phyloP scores from a whole-genome alignment of 768 basidiomycete genomes.

The Dentipellis fragilis region DNA sequence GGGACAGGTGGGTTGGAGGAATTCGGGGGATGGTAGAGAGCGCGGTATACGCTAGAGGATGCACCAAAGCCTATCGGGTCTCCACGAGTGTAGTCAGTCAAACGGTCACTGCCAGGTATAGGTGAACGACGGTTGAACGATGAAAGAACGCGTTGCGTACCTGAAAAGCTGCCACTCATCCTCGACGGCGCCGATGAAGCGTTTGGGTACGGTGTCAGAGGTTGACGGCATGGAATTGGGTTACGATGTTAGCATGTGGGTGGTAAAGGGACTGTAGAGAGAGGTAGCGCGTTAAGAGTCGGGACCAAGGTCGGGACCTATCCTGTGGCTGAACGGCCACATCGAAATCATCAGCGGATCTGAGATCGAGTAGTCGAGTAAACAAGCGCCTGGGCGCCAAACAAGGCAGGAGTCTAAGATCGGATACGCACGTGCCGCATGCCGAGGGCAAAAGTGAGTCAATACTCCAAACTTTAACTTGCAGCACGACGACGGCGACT shows the following conservation, averaged over 20 bases:
- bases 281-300: background rate
- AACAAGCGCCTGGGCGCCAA: too few species aligned
- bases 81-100: conserved; percentile 66
- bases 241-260: background rate
- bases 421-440: too few species aligned
- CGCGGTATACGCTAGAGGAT: conserved; percentile 83
- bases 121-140: background rate
- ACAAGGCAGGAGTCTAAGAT: too few species aligned
- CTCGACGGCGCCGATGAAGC: conserved; percentile 72
- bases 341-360: background rate
- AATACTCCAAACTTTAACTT: too few species aligned
- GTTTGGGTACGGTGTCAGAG: conserved; percentile 16
- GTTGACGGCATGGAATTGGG: background rate
- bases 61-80: conserved; percentile 83
- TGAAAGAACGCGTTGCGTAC: conserved; percentile 24
- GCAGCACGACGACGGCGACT: too few species aligned
- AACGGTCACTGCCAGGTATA: conserved; percentile 42
- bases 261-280: too few species aligned
- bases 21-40: conserved; percentile 42
- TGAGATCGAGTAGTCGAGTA: background rate
- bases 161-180: conserved; percentile 82
- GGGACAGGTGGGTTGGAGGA: conserved; percentile 30
- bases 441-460: too few species aligned
- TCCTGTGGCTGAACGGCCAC: background rate
- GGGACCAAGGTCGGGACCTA: too few species aligned